Percentiles rank a stretch among this genome's conserved stretches.
Evolutionary conservation across 805 yeast genomes (phyloP).

Genomic region (Candida anglica): DNA sequence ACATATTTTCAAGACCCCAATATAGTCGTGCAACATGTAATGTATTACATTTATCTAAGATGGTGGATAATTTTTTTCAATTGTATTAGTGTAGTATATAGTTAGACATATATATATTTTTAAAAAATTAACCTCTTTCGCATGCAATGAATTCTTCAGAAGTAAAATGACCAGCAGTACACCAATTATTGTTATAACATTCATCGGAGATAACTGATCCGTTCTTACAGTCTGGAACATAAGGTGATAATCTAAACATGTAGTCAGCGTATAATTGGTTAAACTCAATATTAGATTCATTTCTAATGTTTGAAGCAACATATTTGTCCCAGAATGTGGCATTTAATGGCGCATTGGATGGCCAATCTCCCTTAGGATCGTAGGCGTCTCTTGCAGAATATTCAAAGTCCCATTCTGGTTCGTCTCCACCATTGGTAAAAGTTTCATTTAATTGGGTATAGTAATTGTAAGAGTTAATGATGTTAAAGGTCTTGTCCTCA

Average conservation of each 20-base stretch:
- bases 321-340: constrained; percentile 62
- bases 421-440: constrained; percentile 47
- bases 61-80: too few species aligned
- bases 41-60: too few species aligned
- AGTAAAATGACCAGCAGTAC: constrained; percentile 16
- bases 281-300: constrained; percentile 30
- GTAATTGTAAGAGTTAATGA: constrained; percentile 57
- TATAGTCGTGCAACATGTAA: too few species aligned
- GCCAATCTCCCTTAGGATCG: constrained; percentile 53
- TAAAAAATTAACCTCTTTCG: background rate
- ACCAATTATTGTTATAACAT: constrained; percentile 19
- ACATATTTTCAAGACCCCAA: too few species aligned
- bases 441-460: constrained; percentile 59
- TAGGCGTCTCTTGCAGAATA: constrained; percentile 63
- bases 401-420: constrained; percentile 60
- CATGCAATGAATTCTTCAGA: constrained; percentile 13
- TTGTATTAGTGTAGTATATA: too few species aligned
- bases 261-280: constrained; percentile 49
- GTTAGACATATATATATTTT: background rate
- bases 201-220: constrained; percentile 15
- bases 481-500: constrained; percentile 55
- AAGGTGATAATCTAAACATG: constrained; percentile 54
- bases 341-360: constrained; percentile 53
- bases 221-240: constrained; percentile 44
- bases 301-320: constrained; percentile 44